Base-by-base conservation (phyloP, 1,139 yeast species). In the Petasospora fabianii region DNA sequence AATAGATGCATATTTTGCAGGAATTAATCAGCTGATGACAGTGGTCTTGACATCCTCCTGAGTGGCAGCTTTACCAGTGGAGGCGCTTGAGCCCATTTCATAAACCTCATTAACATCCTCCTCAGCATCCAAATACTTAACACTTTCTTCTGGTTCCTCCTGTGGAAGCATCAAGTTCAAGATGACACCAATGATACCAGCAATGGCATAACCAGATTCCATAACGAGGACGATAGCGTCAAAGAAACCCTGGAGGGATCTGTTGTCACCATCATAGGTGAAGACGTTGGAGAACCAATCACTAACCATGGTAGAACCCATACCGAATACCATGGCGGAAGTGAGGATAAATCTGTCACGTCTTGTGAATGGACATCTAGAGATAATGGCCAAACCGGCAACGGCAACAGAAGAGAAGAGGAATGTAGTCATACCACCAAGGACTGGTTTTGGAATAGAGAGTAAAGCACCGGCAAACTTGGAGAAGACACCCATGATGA, bases 391-490 rank as follows among this genome's bases (percentile, higher is more conserved):
- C 47, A 88, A 65, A 56, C 97, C 97, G 2, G 95, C 84, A 29
- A 85, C 92, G 0, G 95, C 90, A 38, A 88, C 96, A 11, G 95
- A 78, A 26, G 90, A 76, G 71, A 86, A 88, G 44, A 88, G 68
- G 68, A 87, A 88, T 5, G 95, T 73, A 22, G 96, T 87, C 95
- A 87, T 85, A 47, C 96, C 96, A 41, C 96, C 96, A 44, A 87
- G 70, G 19, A 87, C 92, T 0, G 96, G 73, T 46, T 71, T 74
- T 32, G 96, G 96, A 55, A 88, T 88, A 24, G 95, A 75, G 24
- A 82, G 86, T 44, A 88, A 71, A 22, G 95, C 90, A 20, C 95
- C 96, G 17, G 95, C 92, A 62, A 88, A 86, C 64, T 87, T 87
- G 52, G 94, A 72, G 58, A 88, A 84, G 28, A 87, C 64, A 30